A percentile compares a stretch with the other conserved stretches of the same genome.
phyloP scores from a whole-genome alignment of 2,329 filamentous ascomycete genomes.

The Xylaria sp. region DNA sequence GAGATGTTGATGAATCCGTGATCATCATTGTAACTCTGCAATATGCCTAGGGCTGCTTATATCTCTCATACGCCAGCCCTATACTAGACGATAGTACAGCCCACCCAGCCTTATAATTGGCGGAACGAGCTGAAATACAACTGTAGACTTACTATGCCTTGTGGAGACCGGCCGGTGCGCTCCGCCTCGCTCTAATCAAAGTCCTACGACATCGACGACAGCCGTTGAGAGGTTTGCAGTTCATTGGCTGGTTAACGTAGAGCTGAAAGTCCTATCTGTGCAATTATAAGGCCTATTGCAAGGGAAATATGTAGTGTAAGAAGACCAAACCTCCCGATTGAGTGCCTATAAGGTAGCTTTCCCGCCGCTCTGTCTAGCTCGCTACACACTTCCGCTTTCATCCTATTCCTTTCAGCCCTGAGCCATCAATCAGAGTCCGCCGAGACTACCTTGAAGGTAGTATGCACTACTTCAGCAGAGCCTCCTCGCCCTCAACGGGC shows the following conservation, averaged over 20 bases:
- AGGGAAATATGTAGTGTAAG: background rate
- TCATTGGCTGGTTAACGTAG: background rate
- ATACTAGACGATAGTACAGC: background rate
- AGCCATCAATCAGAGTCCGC: background rate
- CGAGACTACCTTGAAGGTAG: background rate
- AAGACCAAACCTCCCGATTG: background rate
- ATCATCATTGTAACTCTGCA: conserved; percentile 5
- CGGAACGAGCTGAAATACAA: background rate
- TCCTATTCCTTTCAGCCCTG: background rate
- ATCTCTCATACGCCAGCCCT: background rate
- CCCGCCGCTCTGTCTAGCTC: background rate
- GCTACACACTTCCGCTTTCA: background rate
- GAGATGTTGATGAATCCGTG: background rate
- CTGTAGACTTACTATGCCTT: background rate
- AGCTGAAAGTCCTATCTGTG: background rate
- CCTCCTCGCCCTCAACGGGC: conserved; percentile 51
- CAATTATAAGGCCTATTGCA: background rate
- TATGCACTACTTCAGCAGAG: conserved; percentile 39
- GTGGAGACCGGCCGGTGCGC: background rate
- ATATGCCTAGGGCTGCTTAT: background rate
- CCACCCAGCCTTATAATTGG: background rate
- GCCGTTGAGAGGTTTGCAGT: background rate
- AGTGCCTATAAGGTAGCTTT: background rate
- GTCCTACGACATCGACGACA: conserved; percentile 1
- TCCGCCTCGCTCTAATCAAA: background rate